Base-by-base conservation (phyloP, 1,284 basidiomycete species). In the Cryptococcus sp. region DNA sequence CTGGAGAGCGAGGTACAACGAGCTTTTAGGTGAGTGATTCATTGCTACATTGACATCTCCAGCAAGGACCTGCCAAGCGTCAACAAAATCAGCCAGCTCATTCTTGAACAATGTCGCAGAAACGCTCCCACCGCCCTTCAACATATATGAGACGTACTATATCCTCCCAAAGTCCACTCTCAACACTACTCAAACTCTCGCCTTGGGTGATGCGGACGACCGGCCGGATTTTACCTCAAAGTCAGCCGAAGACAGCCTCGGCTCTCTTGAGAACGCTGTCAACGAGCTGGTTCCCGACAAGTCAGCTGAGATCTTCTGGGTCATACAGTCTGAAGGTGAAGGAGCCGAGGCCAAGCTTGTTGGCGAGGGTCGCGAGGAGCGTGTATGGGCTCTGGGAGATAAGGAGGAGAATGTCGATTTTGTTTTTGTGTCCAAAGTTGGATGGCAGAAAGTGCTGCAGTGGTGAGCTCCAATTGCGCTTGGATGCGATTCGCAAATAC, bases 371-470 rank as follows among this genome's bases (percentile, higher is more conserved):
- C 52, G 47, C 23, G 52, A 65, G 48, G 58, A 62, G 37, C 51
- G 51, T 29, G 55, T 70, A n/a, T 75, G 69, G 69, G 49, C 58
- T 74, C 77, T 64, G 66, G 78, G 62, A 38, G 58, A 65, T 3
- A 70, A 78, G 25, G 68, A 80, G 37, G 89, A 93, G 70, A 85
- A 85, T 26, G 79, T 87, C 23, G 87, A 96, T 70, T 86, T 89
- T 57, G 87, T 91, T 69, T 89, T 86, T 68, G 80, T 97, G 4
- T 89, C 91, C 0, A 80, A 82, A 54, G 81, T 83, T 25, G 86
- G 86, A 6, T 96, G 91, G 92, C 72, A 82, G 22, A 80, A 83
- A 22, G 83, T 97, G 40, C 77, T 82, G 2, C 65, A 80, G 47
- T 91, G 89, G 90, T 89, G 52, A 65, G 85, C 79, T 49, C 60